Conservation (phyloP, 108 stramenopile genomes). For the Pseudonitzschia multistriata region DNA sequence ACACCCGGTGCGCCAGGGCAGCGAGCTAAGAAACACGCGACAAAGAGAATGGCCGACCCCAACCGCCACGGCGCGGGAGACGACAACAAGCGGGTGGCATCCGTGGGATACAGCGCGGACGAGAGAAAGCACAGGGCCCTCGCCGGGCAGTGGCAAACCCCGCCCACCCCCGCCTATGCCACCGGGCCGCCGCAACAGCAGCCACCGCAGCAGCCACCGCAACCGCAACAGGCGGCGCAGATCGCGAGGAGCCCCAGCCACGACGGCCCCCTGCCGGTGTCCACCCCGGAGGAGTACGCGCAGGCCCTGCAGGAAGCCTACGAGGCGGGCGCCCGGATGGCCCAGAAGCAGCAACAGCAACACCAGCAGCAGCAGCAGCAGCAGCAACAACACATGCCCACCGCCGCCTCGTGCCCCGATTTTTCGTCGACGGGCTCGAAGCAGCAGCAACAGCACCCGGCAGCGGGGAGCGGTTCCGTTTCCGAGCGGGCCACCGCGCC, state of each 20-base stretch:
- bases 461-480: too few species aligned
- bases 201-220: neutral
- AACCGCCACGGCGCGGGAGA: neutral
- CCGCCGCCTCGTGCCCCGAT: slow-evolving; percentile 53
- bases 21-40: too few species aligned
- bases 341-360: slow-evolving; percentile 32
- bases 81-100: neutral
- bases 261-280: slow-evolving; percentile 30
- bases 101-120: neutral
- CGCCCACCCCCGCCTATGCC: slow-evolving; percentile 70
- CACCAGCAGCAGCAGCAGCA: slow-evolving; percentile 3
- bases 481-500: slow-evolving; percentile 16
- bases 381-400: slow-evolving; percentile 32
- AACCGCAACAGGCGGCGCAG: slow-evolving; percentile 1
- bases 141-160: slow-evolving; percentile 84
- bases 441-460: neutral
- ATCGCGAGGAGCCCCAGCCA: neutral
- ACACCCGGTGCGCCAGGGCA: too few species aligned
- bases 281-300: slow-evolving; percentile 74
- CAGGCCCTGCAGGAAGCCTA: slow-evolving; percentile 85
- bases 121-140: slow-evolving; percentile 74
- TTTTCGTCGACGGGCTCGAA: slow-evolving; percentile 19
- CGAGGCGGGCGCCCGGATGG: slow-evolving; percentile 70
- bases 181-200: neutral
- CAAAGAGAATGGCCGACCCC: slow-evolving; percentile 4